phyloP scores from a whole-genome alignment of 164 flowering plant species.

The Kingdonia uniflora region DNA sequence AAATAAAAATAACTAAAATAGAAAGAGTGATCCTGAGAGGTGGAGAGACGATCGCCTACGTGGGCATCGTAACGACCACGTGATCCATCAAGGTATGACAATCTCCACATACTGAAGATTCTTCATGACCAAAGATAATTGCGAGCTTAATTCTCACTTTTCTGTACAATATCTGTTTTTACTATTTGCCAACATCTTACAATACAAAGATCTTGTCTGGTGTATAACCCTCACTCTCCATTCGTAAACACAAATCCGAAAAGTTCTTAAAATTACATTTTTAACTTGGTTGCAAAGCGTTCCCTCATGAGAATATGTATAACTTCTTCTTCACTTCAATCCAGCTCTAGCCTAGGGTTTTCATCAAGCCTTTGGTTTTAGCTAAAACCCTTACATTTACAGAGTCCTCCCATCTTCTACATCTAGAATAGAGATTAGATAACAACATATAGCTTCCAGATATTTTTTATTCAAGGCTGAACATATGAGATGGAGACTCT shows the following conservation, averaged over 20 bases:
- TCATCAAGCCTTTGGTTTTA: slow-evolving; percentile 50
- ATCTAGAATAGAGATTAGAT: slow-evolving; percentile 53
- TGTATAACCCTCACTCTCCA: slow-evolving; percentile 32
- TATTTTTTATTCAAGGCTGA: slow-evolving; percentile 19
- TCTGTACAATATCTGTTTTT: slow-evolving; percentile 8
- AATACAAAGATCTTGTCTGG: slow-evolving; percentile 15
- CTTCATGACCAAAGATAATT: slow-evolving; percentile 17
- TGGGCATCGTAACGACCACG: too few species aligned
- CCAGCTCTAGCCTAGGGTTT: slow-evolving; percentile 68
- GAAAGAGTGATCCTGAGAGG: too few species aligned
- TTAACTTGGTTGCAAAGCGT: slow-evolving; percentile 20
- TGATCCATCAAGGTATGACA: slow-evolving; percentile 12
- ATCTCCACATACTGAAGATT: slow-evolving; percentile 16
- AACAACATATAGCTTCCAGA: slow-evolving; percentile 67
- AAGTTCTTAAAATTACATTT: slow-evolving; percentile 29
- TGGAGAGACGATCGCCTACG: too few species aligned
- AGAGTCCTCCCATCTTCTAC: slow-evolving; percentile 68
- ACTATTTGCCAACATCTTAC: slow-evolving; percentile 17
- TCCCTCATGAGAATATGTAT: slow-evolving; percentile 46
- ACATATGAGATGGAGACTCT: slow-evolving; percentile 29
- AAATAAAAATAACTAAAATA: too few species aligned
- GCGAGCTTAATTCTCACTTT: slow-evolving; percentile 13
- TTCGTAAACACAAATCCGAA: slow-evolving; percentile 29
- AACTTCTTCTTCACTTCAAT: slow-evolving; percentile 62
- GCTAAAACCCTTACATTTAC: slow-evolving; percentile 57